phyloP scores from a whole-genome alignment of 345 rosid genomes.

The Kernera saxatilis region DNA sequence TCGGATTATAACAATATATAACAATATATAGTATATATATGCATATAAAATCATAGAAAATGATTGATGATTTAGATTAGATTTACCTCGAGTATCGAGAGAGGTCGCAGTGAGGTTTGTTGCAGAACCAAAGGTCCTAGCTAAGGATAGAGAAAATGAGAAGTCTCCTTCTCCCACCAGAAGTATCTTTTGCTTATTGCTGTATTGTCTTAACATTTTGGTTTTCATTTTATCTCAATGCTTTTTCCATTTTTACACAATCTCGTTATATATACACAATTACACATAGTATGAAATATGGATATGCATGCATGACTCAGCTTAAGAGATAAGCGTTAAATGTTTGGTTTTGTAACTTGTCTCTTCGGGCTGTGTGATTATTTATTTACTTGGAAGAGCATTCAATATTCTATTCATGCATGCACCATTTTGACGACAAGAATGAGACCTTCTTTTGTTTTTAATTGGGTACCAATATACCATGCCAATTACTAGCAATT shows the following conservation, averaged over 20 bases:
- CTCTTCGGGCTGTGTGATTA: not conserved
- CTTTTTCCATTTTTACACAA: not conserved
- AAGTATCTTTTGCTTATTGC: slow-evolving; percentile 30
- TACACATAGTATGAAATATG: too few species aligned
- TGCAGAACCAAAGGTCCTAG: slow-evolving; percentile 40
- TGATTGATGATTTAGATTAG: too few species aligned
- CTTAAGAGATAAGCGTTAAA: not conserved
- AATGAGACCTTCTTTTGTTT: not conserved
- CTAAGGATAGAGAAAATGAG: slow-evolving; percentile 46
- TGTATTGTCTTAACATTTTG: slow-evolving; percentile 32
- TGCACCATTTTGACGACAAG: not conserved
- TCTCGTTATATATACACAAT: not conserved
- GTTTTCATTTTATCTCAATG: not conserved
- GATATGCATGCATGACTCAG: not conserved
- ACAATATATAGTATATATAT: too few species aligned
- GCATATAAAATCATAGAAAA: too few species aligned
- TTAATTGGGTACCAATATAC: not conserved
- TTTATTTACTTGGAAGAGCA: not conserved
- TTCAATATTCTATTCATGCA: not conserved
- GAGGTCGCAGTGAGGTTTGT: slow-evolving; percentile 43
- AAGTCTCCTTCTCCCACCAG: slow-evolving; percentile 53
- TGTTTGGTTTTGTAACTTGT: not conserved
- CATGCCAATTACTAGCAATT: not conserved
- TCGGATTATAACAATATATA: too few species aligned
- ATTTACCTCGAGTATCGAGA: slow-evolving; percentile 26